A percentile compares a stretch with the other conserved stretches of the same genome.
phyloP scores from a whole-genome alignment of 441 rosid genomes.

The Adansonia gregorii region DNA sequence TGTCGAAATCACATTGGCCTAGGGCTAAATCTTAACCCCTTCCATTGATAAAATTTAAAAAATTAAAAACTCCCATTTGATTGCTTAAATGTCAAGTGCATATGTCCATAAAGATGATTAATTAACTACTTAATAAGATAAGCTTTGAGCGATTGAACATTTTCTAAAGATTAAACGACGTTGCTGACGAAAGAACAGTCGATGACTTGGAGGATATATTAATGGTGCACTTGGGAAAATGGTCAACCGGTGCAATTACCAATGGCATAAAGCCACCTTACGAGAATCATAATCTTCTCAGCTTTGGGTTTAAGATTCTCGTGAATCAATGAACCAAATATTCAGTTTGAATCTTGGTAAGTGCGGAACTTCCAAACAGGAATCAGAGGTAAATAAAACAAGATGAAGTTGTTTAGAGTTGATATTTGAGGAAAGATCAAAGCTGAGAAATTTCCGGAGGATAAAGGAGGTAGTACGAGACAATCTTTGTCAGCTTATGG shows the following conservation, averaged over 20 bases:
- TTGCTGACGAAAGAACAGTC: not conserved
- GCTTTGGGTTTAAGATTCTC: not conserved
- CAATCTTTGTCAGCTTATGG: not conserved
- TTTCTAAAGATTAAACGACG: not conserved
- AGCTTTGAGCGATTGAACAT: not conserved
- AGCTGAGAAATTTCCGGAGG: constrained; percentile 15
- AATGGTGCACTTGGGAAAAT: not conserved
- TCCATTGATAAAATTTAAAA: not conserved
- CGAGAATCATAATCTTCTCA: not conserved
- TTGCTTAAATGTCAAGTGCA: not conserved
- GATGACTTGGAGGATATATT: not conserved
- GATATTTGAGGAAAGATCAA: not conserved
- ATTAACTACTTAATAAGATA: not conserved
- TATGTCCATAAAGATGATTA: constrained; percentile 11
- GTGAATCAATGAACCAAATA: not conserved
- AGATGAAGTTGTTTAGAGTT: not conserved
- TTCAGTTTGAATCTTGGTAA: not conserved
- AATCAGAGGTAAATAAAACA: not conserved
- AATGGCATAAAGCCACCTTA: not conserved
- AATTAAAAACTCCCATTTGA: not conserved
- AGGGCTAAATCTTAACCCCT: not conserved
- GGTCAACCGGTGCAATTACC: not conserved
- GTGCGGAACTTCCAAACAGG: not conserved
- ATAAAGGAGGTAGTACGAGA: not conserved
- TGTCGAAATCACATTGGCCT: constrained; percentile 1